Base-by-base conservation (phyloP, 2,329 filamentous ascomycete genomes). In the Clonostachys chloroleuca region DNA sequence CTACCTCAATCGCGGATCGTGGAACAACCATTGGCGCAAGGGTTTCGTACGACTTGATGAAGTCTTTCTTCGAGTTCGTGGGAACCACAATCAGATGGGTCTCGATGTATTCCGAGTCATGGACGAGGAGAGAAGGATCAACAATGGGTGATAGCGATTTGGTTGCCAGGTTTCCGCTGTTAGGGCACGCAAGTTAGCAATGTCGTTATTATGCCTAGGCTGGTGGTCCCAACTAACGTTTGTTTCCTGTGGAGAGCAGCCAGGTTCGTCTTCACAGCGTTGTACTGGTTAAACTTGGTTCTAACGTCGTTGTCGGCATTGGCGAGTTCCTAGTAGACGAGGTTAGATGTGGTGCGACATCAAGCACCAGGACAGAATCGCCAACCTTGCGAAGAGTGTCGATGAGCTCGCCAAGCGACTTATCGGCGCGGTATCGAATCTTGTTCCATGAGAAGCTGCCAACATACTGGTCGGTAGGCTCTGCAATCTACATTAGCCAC, bases 251-350 rank as follows among this genome's bases (percentile, higher is more conserved):
- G 86, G 45, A 96, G 75, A 18, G 86, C 75, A 34, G 87, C 83
- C 41, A 96, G 81, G 54, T 85, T 92, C 46, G 88, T 87, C 73
- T 95, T 96, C 62, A 92, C 83, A 52, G 86, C 79, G 71, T 92
- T 96, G 75, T 97, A 96, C 70, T 96, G 92, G 66, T 82, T 89
- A 73, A 92, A 92, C 69, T 97, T 97, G 61, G 81, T 79, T 67
- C 95, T 95, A 69, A 97, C 89, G 64, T 97, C 94, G 66, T 91
- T 96, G 74, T 99, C 94, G 62, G 95, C 90, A 47, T 89, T 94
- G 51, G 84, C 78, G 47, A 95, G 81, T 73, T 97, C 94, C 88
- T 94, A 43, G 24, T 24, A 40, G 37, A 44, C 12, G 13, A 40
- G 16, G 45, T 54, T 49, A 50, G 49, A 30, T 10, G 9, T 10